Evolutionary conservation across 2,329 filamentous ascomycete species (phyloP).

Genomic region (Aspergillus novofumigatus): DNA sequence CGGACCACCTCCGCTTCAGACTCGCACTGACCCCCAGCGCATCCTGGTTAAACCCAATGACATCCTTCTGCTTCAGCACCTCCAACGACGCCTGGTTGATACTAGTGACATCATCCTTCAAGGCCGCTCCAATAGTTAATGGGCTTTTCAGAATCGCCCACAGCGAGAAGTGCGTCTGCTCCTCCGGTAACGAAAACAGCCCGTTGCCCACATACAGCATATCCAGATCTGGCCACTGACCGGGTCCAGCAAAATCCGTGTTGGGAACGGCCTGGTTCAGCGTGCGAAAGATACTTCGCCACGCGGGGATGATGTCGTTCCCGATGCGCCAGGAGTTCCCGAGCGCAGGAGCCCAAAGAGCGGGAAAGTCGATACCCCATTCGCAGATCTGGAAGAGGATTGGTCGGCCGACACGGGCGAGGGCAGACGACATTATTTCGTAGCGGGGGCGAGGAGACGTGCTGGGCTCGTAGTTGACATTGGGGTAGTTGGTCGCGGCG

Average conservation of each 20-base stretch:
- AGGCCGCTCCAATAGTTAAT: slow-evolving; percentile 45
- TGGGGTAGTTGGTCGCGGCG: slow-evolving; percentile 35
- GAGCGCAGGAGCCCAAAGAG: slow-evolving; percentile 45
- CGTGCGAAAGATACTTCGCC: slow-evolving; percentile 51
- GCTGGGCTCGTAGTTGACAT: slow-evolving; percentile 39
- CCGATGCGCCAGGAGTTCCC: slow-evolving; percentile 51
- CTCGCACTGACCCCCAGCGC: slow-evolving; percentile 48
- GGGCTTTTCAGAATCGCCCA: slow-evolving; percentile 53
- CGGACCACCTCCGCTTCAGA: slow-evolving; percentile 47
- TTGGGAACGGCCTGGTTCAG: slow-evolving; percentile 51
- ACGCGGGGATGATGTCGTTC: slow-evolving; percentile 52
- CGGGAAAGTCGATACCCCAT: slow-evolving; percentile 50
- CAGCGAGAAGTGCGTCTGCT: slow-evolving; percentile 51
- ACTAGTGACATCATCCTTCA: slow-evolving; percentile 31
- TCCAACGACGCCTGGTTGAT: slow-evolving; percentile 40
- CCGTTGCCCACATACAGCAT: slow-evolving; percentile 52
- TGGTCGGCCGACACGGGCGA: slow-evolving; percentile 38
- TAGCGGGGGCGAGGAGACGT: slow-evolving; percentile 42
- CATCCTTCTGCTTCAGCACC: slow-evolving; percentile 49
- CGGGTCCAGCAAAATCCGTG: slow-evolving; percentile 41
- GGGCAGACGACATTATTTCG: slow-evolving; percentile 44
- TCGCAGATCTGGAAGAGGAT: slow-evolving; percentile 52
- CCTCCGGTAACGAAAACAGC: slow-evolving; percentile 44
- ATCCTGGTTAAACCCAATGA: slow-evolving; percentile 58
- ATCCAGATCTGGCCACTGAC: slow-evolving; percentile 51